Base-by-base conservation (phyloP, 2,329 filamentous ascomycete genomes). In the Colletotrichum euphorbiae region DNA sequence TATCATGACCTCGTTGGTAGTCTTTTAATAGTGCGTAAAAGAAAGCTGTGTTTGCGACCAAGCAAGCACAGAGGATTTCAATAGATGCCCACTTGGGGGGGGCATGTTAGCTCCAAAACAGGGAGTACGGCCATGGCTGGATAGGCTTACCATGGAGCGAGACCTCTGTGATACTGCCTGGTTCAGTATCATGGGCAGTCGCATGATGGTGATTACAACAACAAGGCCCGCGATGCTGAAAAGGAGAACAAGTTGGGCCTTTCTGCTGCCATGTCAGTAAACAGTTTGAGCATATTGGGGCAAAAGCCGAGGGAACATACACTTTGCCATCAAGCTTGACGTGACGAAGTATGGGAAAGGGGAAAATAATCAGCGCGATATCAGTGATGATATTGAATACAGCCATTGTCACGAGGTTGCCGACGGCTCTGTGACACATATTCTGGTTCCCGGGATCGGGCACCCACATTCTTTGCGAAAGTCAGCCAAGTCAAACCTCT, bases 21-120 rank as follows among this genome's bases (percentile, higher is more conserved):
- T 77, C 75, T 46, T 75, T 75, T 6, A 75, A 28, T 0, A 77
- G 57, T 0, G 75, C 74, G 66, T 74, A 77, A 46, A 71, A 77
- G 54, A 77, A 77, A 2, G 75, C 71, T 0, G 75, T 74, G 42
- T 77, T 77, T 31, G 75, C 72, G 12, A 77, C 75, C 21, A 77
- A 63, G 43, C 75, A 77, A 2, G 74, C 75, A 69, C 75, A 77
- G 1, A 77, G 69, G n/a, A 77, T 77, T 67, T 77, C 75, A 45
- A 77, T 72, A 3, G 75, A 75, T 31, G 75, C 75, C 75, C 75
- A 77, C 75, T 77, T 33, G 13, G 19, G n/a, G 38, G 13, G 19
- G 19, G 65, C 19, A 52, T 7, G 38, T 17, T 50, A 12, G 31
- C 7, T 15, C 6, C 13, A 7, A 28, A 28, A 28, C 28, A 8